Conservation (phyloP, 805 yeast species). For the Lachancea dasiensis region DNA sequence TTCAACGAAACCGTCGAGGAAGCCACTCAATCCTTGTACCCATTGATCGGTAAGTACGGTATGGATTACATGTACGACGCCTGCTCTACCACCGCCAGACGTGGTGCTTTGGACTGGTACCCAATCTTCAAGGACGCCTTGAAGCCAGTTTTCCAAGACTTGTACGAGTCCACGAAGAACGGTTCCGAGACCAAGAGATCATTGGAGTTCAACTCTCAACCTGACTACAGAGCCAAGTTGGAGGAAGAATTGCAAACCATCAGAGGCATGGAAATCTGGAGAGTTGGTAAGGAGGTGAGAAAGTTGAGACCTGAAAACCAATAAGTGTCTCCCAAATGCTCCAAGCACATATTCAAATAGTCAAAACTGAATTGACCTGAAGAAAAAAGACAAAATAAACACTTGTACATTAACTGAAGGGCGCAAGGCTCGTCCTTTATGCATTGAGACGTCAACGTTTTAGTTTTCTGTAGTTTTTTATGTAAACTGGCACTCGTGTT, state of each 20-base stretch:
- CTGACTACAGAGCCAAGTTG: conserved; percentile 95
- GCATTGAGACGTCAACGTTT: conserved; percentile 6
- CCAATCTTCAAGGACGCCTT: conserved; percentile 98
- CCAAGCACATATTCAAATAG: conserved; percentile 5
- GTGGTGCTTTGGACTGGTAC: conserved; percentile 99
- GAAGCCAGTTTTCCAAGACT: conserved; percentile 96
- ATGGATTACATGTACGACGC: conserved; percentile 99
- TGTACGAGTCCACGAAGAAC: conserved; percentile 90
- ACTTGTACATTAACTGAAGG: conserved; percentile 8
- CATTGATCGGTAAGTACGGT: conserved; percentile 98
- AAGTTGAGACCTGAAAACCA: conserved; percentile 99
- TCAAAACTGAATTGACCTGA: conserved; percentile 9
- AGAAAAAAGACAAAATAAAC: not conserved
- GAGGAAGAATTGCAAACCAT: conserved; percentile 89
- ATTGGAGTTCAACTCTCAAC: conserved; percentile 95
- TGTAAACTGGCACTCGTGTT: conserved; percentile 15
- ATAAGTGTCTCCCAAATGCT: conserved; percentile 35
- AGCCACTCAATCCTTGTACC: conserved; percentile 99
- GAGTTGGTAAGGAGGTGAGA: conserved; percentile 99
- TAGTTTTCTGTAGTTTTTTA: conserved; percentile 8
- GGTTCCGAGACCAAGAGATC: conserved; percentile 98
- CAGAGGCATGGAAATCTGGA: conserved; percentile 99
- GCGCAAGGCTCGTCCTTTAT: conserved; percentile 4
- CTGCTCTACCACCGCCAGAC: conserved; percentile 99
- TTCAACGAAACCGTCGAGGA: conserved; percentile 99